Evolutionary conservation across 2,329 filamentous ascomycete species (phyloP), one percentile per base, ranked within the genome.

Genomic region (Fusarium stilboides): DNA sequence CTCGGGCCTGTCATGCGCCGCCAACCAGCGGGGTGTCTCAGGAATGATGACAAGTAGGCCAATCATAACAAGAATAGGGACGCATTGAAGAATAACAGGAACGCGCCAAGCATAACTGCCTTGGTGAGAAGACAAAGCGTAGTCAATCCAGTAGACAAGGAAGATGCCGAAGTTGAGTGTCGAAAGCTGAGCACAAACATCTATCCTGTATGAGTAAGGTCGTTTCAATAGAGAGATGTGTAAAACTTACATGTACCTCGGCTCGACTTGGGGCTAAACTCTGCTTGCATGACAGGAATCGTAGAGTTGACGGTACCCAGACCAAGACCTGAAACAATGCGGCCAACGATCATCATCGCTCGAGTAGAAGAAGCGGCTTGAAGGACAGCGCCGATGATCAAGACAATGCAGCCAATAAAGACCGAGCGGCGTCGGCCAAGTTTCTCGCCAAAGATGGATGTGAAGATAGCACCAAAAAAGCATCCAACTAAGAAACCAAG

Each of bases 151-250:
- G 63, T 84, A 84, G 3, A 80, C 78, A 28, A 84, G 68, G 50
- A 81, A 78, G 50, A 83, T 82, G 3, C 80, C 83, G 17, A 84
- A 80, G 62, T 84, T 85, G 19, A 85, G 78, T 1, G 82, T 84
- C 1, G 82, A 82, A 6, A 85, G 72, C 60, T 85, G 83, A 17
- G 81, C 81, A 59, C 83, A 84, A 53, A 84, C 83, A 62, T 80
- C 75, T 82, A 56, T 14, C 26, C 4, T 2, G 8, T 5, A 24
- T 57, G 2, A 49, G 44, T 3, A 14, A 15, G 6, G 10, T 34
- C 5, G 6, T 51, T 12, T 8, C 4, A 56, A 62, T 19, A 45
- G 45, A 19, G 19, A 10, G 4, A 6, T 20, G 8, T 22, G n/a
- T 13, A 5, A 8, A 51, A 55, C 76, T 49, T 33, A 77, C 75